Conservation (phyloP, 192 early-diverging fungal genomes). For the Lobosporangium transversale region DNA sequence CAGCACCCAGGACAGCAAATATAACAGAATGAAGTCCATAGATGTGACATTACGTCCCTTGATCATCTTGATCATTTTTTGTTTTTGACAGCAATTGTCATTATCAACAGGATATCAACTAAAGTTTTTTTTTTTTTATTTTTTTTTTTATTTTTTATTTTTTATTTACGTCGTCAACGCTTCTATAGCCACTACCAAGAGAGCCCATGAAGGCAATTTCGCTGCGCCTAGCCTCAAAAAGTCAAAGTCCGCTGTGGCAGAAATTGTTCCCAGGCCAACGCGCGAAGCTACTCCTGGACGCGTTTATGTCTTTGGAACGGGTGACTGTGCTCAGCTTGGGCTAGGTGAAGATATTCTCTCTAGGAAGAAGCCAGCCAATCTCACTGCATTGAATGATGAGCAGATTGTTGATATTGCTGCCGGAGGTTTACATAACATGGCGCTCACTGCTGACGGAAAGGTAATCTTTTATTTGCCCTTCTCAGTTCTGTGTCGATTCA, state of each 20-base stretch:
- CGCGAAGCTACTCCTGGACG: constrained; percentile 56
- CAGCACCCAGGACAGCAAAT: too few relatives aligned
- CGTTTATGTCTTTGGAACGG: constrained; percentile 88
- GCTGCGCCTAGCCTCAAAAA: constrained; percentile 21
- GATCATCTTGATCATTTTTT: background rate
- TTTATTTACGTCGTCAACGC: background rate
- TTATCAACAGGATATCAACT: too few relatives aligned
- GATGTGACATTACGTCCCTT: background rate
- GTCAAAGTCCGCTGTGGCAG: constrained; percentile 1
- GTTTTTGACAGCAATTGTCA: background rate
- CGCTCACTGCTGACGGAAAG: constrained; percentile 77
- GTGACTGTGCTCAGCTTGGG: constrained; percentile 93
- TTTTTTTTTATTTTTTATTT: background rate
- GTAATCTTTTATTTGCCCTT: constrained; percentile 42
- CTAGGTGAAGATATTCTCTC: constrained; percentile 84
- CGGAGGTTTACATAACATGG: constrained; percentile 91
- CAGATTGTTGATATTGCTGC: constrained; percentile 79
- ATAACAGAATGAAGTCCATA: too few relatives aligned
- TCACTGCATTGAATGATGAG: constrained; percentile 74
- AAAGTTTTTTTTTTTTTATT: too few relatives aligned
- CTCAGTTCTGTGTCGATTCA: too few relatives aligned
- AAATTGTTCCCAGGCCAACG: constrained; percentile 1
- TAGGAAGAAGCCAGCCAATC: constrained; percentile 79
- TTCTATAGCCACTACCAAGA: constrained; percentile 1
- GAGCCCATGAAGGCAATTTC: constrained; percentile 7